Base-by-base conservation (phyloP, 140 eudicot genomes). In the Anethum foeniculum region DNA sequence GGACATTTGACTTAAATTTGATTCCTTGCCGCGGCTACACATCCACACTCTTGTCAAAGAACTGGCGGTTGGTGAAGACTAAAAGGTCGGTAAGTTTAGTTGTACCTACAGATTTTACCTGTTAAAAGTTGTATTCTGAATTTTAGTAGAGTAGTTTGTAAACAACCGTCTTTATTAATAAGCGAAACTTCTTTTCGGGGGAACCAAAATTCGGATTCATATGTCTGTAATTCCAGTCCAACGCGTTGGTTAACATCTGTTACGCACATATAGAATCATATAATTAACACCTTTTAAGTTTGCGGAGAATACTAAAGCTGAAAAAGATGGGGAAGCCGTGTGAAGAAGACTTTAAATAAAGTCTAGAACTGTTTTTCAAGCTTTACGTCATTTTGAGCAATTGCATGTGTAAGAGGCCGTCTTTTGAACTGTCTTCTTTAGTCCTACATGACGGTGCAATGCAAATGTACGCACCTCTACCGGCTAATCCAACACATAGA, bases 61-160 rank as follows among this genome's bases (percentile, higher is more conserved):
- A 68, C 71, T 67, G 73, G 73, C 73, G 73, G 73, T 67, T 67
- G 73, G 73, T 67, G 23, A 67, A 67, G 73, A 32, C 74, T 34
- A 16, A 68, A 34, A 30, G n/a, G 23, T 32, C 9, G 43, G 41
- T 68, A 68, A 62, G 71, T 62, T 62, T 58, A 10, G 71, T 25
- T 60, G 16, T 68, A 5, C 43, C 6, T 30, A 30, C 10, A 67
- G 11, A 34, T 68, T 27, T 13, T 32, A 30, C 43, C 1, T 32
- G 5, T 68, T 15, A 28, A 68, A 27, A 68, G 41, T 68, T 68
- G n/a, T 68, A 34, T 11, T 25, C 12, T 25, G 71, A 25, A 25
- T 25, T 60, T 9, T 60, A 60, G 67, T 2, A 58, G 68, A 4
- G 9, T 67, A 14, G 73, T 67, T 67, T 14, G 73, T 30, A 30